Evolutionary conservation across 192 early-diverging fungal genomes (phyloP).

Genomic region (Backusella liffmaniae): DNA sequence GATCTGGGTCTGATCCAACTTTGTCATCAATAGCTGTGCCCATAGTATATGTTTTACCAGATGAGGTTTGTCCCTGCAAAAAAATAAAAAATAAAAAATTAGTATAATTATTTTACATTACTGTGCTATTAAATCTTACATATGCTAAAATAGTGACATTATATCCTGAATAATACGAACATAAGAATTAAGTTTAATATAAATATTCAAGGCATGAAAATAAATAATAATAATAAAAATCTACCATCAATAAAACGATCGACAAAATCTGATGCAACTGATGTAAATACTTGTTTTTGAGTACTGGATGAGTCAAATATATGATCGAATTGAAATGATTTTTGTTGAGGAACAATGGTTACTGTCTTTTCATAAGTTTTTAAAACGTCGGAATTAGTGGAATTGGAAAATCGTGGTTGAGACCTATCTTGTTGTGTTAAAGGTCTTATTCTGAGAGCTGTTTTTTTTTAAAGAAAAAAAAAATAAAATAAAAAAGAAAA

Average conservation of each 20-base stretch:
- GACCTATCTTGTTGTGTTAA: slow-evolving; percentile 27
- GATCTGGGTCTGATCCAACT: slow-evolving; percentile 16
- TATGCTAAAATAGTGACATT: slow-evolving; percentile 94
- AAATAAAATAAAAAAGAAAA: not conserved
- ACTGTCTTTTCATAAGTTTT: slow-evolving; percentile 30
- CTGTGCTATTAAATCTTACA: slow-evolving; percentile 36
- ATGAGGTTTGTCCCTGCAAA: slow-evolving; percentile 76
- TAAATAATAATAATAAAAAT: not conserved
- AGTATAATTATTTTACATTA: not conserved
- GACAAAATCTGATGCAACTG: slow-evolving; percentile 24
- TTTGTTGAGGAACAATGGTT: slow-evolving; percentile 30
- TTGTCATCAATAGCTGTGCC: slow-evolving; percentile 58
- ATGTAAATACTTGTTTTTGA: slow-evolving; percentile 34
- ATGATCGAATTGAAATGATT: slow-evolving; percentile 33
- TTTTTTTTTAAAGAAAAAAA: not conserved
- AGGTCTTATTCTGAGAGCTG: slow-evolving; percentile 30
- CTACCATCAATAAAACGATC: slow-evolving; percentile 35
- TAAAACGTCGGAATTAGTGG: slow-evolving; percentile 30
- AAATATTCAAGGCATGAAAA: not conserved
- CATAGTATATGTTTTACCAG: slow-evolving; percentile 97
- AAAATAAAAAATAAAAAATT: not conserved
- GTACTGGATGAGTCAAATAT: slow-evolving; percentile 31
- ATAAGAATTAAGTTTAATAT: slow-evolving; percentile 6
- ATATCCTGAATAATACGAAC: slow-evolving; percentile 64
- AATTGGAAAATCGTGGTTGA: slow-evolving; percentile 27